Evolutionary conservation across 495 filamentous ascomycete species (phyloP).

Genomic region (Cercophora newfieldiana): DNA sequence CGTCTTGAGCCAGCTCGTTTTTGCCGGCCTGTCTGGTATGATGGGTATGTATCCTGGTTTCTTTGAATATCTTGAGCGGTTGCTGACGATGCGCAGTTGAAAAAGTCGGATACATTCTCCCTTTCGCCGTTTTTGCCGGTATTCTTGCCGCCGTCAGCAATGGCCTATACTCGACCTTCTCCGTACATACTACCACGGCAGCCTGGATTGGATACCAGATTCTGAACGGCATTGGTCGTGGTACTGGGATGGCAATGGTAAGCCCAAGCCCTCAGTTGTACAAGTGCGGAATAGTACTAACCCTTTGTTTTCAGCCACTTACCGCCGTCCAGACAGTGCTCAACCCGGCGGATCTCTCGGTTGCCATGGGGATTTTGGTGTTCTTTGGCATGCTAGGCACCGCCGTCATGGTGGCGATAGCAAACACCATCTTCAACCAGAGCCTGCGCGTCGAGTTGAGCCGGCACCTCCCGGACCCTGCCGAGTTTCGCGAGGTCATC

Average conservation of each 20-base stretch:
- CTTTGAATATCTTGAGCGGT: slow-evolving; percentile 18
- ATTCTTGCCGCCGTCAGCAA: slow-evolving; percentile 57
- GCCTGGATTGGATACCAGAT: slow-evolving; percentile 67
- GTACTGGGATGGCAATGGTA: slow-evolving; percentile 58
- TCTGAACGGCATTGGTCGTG: slow-evolving; percentile 65
- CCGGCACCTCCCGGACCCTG: slow-evolving; percentile 27
- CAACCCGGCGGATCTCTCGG: slow-evolving; percentile 52
- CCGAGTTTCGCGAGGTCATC: slow-evolving; percentile 18
- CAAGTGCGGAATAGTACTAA: slow-evolving; percentile 18
- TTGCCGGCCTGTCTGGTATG: slow-evolving; percentile 55
- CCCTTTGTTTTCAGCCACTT: no score
- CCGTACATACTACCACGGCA: slow-evolving; percentile 37
- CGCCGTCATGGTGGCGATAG: slow-evolving; percentile 59
- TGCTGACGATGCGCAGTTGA: slow-evolving; percentile 37
- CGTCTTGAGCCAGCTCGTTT: slow-evolving; percentile 39
- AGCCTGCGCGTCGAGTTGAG: slow-evolving; percentile 47
- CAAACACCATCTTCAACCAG: slow-evolving; percentile 60
- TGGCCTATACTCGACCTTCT: slow-evolving; percentile 61
- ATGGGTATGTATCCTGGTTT: slow-evolving; percentile 32
- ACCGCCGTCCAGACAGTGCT: slow-evolving; percentile 56
- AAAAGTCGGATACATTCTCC: slow-evolving; percentile 59
- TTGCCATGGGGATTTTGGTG: slow-evolving; percentile 60
- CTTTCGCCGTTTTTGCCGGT: slow-evolving; percentile 52
- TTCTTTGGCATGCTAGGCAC: slow-evolving; percentile 63
- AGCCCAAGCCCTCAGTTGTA: not conserved